These are phyloP conservation scores for Phaeosphaeriaceae sp. DNA, from an alignment of 2,329 filamentous ascomycete genomes.

Conservation along the genomic window DNA sequence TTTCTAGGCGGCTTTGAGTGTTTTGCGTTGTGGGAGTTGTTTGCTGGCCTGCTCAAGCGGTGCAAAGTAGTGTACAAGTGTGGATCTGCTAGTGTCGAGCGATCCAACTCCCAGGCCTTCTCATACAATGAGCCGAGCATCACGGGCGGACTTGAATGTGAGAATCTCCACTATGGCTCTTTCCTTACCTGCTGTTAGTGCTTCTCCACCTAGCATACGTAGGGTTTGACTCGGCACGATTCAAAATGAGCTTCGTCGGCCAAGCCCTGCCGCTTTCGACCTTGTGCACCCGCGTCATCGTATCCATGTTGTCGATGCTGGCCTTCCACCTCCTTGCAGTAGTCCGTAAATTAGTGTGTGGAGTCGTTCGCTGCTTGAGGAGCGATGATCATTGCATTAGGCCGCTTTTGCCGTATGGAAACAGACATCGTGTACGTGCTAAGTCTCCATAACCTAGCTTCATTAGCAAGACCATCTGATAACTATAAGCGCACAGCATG, in stretches of 20 bases:
- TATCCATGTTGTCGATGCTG: constrained; percentile 13
- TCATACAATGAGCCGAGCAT: constrained; percentile 33
- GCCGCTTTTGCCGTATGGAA: constrained; percentile 31
- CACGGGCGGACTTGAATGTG: constrained; percentile 12
- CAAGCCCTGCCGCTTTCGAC: constrained; percentile 16
- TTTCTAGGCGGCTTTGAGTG: constrained; percentile 9
- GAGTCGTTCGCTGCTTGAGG: not conserved
- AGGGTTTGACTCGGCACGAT: constrained; percentile 18
- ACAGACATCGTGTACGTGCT: constrained; percentile 37
- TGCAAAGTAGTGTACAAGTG: constrained; percentile 8
- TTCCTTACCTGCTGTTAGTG: constrained; percentile 17
- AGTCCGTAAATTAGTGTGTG: not conserved
- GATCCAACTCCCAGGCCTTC: constrained; percentile 21
- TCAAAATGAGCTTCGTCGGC: constrained; percentile 8
- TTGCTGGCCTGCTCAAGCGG: not conserved
- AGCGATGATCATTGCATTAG: constrained; percentile 14
- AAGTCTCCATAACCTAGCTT: constrained; percentile 11
- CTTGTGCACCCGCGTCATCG: constrained; percentile 28
- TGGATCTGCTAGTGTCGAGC: constrained; percentile 10
- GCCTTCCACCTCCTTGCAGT: constrained; percentile 1
- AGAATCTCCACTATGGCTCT: constrained; percentile 16
- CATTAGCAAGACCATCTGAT: constrained; percentile 38
- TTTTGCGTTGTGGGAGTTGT: constrained; percentile 9
- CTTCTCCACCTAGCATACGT: constrained; percentile 18
- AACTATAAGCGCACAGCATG: constrained; percentile 25